phyloP scores from a whole-genome alignment of 805 yeast species.

The Candida yuanshanica region DNA sequence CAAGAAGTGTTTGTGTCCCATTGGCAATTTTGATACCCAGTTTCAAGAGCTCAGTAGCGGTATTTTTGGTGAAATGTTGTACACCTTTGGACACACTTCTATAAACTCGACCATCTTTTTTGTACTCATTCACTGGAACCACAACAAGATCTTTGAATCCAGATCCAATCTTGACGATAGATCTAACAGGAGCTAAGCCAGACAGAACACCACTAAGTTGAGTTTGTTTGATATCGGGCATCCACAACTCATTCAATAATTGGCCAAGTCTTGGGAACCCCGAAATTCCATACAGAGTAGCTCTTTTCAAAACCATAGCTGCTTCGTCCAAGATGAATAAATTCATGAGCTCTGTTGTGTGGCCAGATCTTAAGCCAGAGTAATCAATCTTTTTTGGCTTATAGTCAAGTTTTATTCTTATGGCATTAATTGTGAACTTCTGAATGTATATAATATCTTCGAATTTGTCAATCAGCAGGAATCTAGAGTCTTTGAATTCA shows the following conservation, averaged over 20 bases:
- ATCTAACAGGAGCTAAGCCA: constrained; percentile 78
- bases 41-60: constrained; percentile 74
- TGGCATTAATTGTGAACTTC: constrained; percentile 53
- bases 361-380: constrained; percentile 80
- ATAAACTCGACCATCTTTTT: constrained; percentile 62
- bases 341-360: constrained; percentile 80
- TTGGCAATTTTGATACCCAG: constrained; percentile 82
- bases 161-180: constrained; percentile 70
- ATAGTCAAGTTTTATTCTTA: constrained; percentile 72
- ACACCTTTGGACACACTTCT: constrained; percentile 76
- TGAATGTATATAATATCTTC: constrained; percentile 69
- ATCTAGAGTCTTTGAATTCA: constrained; percentile 70
- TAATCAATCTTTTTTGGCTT: constrained; percentile 88
- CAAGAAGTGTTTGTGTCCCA: constrained; percentile 80
- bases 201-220: constrained; percentile 78
- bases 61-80: constrained; percentile 62
- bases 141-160: constrained; percentile 71
- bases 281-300: constrained; percentile 65
- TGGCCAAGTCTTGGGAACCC: constrained; percentile 62
- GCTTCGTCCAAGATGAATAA: constrained; percentile 88
- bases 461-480: constrained; percentile 48
- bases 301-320: constrained; percentile 54
- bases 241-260: constrained; percentile 67
- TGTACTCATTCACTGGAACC: constrained; percentile 70
- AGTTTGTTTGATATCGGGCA: constrained; percentile 78